Conservation (phyloP, 2,329 filamentous ascomycete genomes). For the Herpotrichia juniperi region DNA sequence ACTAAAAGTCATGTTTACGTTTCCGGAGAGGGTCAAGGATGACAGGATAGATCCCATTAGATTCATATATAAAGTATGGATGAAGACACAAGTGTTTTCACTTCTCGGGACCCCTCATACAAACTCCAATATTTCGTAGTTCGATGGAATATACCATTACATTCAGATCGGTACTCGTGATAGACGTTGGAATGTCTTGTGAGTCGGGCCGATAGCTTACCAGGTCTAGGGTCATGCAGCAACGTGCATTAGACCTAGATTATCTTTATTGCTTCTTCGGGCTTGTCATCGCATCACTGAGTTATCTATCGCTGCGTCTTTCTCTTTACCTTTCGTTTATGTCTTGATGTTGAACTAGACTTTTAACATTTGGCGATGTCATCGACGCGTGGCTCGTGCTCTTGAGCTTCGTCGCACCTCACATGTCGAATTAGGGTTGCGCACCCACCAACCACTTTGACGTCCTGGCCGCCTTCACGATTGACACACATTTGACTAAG, state of each 20-base stretch:
- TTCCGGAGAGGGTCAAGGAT: too few species aligned
- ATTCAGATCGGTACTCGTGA: too few species aligned
- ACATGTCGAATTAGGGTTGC: conserved; percentile 1
- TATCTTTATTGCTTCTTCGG: conserved; percentile 4
- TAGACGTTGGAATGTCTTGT: background rate
- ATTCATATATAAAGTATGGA: too few species aligned
- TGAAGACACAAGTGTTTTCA: too few species aligned
- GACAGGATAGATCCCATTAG: too few species aligned
- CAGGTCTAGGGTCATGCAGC: background rate
- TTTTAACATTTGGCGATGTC: background rate
- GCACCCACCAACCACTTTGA: background rate
- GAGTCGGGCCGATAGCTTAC: background rate
- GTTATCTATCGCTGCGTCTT: background rate
- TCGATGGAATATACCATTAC: too few species aligned
- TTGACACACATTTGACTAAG: background rate
- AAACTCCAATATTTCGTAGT: too few species aligned
- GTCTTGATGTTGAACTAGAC: background rate
- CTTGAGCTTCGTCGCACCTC: conserved; percentile 30
- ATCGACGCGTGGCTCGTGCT: conserved; percentile 35
- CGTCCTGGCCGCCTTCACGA: background rate
- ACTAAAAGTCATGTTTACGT: background rate
- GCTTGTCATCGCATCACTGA: background rate
- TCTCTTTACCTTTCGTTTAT: background rate
- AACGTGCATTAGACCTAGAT: conserved; percentile 5
- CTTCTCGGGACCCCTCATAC: too few species aligned